Evolutionary conservation across 805 yeast species (phyloP).

Genomic region (Ogataea paraovalis): DNA sequence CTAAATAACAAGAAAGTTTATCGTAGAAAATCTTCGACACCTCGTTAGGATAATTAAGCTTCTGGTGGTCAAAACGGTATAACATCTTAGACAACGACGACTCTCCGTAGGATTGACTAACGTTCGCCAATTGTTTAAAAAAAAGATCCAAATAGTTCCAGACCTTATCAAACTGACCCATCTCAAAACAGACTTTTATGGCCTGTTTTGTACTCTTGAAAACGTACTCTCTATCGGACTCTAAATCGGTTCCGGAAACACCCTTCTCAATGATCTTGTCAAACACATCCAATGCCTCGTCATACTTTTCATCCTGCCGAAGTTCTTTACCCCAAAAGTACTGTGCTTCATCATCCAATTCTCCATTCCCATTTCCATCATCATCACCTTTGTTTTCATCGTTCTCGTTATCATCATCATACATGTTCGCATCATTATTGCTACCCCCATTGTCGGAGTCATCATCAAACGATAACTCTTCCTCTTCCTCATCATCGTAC

Average conservation of each 20-base stretch:
- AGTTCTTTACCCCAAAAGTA: constrained; percentile 33
- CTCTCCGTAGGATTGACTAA: constrained; percentile 24
- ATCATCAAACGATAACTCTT: constrained; percentile 21
- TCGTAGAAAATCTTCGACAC: constrained; percentile 22
- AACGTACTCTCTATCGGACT: constrained; percentile 16
- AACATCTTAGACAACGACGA: constrained; percentile 30
- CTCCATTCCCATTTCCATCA: not conserved
- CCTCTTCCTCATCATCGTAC: constrained; percentile 1
- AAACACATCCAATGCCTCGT: constrained; percentile 25
- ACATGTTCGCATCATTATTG: not conserved
- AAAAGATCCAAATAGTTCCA: constrained; percentile 14
- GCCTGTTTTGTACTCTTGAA: constrained; percentile 34
- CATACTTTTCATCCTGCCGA: constrained; percentile 29
- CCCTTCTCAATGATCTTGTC: constrained; percentile 13
- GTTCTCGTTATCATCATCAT: not conserved
- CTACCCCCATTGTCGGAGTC: constrained; percentile 11
- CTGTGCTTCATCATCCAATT: constrained; percentile 20
- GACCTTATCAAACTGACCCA: constrained; percentile 12
- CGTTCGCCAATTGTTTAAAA: constrained; percentile 15
- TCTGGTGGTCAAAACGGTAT: constrained; percentile 25
- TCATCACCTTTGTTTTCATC: not conserved
- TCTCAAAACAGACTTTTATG: constrained; percentile 25
- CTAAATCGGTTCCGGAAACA: not conserved
- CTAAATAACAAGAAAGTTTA: constrained; percentile 16
- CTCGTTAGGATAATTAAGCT: constrained; percentile 7